Base-by-base conservation (phyloP, 768 basidiomycete genomes). In the Boletus coccyginus region DNA sequence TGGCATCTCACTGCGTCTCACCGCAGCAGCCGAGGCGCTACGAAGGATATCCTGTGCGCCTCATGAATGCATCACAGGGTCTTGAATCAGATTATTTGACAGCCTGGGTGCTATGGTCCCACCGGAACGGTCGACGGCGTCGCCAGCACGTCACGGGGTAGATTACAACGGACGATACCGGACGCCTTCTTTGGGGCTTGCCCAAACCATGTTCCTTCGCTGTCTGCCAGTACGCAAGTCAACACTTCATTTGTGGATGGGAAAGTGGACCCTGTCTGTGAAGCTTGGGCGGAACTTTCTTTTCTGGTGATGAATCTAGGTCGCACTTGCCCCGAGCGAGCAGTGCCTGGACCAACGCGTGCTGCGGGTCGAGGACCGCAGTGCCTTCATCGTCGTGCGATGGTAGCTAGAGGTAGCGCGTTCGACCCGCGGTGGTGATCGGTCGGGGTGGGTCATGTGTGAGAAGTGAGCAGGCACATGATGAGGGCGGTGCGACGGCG, bases 241-340 rank as follows among this genome's bases (percentile, higher is more conserved):
- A 27, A 27, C 5, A 11, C 24, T 17, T 41, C 45, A 63, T 55
- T 63, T 39, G n/a, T 52, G 51, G 56, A 55, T 62, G 56, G 33
- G 57, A 63, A 63, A 52, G 29, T 39, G 45, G 52, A 52, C 61
- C 56, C 61, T 62, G 50, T 31, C 27, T 27, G 11, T 32, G 43
- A 12, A 3, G 29, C 27, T 27, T 35, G 42, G 60, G 46, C 27
- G 31, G 10, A 32, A 42, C 35, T 33, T 61, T 47, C 48, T 59
- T 53, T 53, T 60, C 59, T 47, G 21, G 59, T 61, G 35, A 19
- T 31, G 40, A 12, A 42, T 46, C 57, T 50, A 36, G 27, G 32
- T 40, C 36, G 33, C 41, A 46, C 19, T 59, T 40, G 29, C n/a
- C 7, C 49, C 39, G 7, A 19, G 58, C 58, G 6, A 24, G 58